Percentiles rank a stretch among this genome's conserved stretches.
Evolutionary conservation across 1,284 basidiomycete species (phyloP).

Genomic region (Pulveroboletus sp.): DNA sequence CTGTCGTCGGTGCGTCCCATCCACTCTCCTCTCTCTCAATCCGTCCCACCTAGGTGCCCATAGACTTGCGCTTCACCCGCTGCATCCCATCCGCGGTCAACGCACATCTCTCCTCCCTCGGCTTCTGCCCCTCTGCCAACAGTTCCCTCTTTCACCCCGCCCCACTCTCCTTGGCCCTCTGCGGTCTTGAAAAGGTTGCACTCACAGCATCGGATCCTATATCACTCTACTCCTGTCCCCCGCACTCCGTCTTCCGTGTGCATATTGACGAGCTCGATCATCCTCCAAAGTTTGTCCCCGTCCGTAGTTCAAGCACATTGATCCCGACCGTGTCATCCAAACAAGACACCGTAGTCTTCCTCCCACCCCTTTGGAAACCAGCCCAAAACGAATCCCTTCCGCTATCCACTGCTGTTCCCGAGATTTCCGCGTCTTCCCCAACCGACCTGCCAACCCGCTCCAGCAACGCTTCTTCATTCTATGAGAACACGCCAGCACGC

Average conservation of each 20-base stretch:
- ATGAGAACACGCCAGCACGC: constrained; percentile 2
- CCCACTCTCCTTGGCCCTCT: constrained; percentile 28
- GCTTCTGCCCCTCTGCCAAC: constrained; percentile 27
- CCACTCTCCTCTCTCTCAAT: background rate
- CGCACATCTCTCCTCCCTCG: constrained; percentile 19
- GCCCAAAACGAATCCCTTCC: background rate
- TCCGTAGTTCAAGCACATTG: background rate
- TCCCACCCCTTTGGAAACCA: constrained; percentile 20
- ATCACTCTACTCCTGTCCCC: constrained; percentile 33
- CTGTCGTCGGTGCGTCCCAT: constrained; percentile 43
- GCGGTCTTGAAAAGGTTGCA: constrained; percentile 29
- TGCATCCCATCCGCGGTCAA: constrained; percentile 25
- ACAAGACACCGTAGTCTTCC: constrained; percentile 21
- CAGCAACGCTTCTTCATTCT: constrained; percentile 24
- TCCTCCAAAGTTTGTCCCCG: background rate
- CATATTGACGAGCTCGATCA: constrained; percentile 24
- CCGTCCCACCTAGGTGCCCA: constrained; percentile 1
- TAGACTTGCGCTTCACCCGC: constrained; percentile 37
- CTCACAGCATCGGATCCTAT: constrained; percentile 13
- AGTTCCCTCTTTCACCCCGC: constrained; percentile 32
- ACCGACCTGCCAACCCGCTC: background rate
- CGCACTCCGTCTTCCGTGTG: constrained; percentile 31
- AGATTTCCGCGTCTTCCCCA: background rate
- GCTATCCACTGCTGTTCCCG: background rate
- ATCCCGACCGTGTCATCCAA: constrained; percentile 12